Conservation (phyloP, 805 yeast species). For the Yamadazyma insecticola region DNA sequence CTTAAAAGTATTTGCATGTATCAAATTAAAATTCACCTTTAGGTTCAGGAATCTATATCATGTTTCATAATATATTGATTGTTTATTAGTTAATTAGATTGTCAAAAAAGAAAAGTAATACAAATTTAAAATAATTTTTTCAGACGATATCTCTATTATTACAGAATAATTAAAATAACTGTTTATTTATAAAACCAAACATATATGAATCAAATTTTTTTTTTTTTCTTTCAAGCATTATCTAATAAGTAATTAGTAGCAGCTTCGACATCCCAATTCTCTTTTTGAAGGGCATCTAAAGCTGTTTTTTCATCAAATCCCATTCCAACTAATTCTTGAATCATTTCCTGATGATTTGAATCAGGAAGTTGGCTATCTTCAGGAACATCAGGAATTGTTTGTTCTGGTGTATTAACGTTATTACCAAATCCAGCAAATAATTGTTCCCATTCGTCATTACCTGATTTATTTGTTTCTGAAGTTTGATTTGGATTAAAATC, state of each 20-base stretch:
- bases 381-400: slow-evolving; percentile 7
- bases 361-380: neutral
- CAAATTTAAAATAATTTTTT: no score
- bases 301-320: slow-evolving; percentile 74
- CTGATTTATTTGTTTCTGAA: slow-evolving; percentile 18
- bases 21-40: no score
- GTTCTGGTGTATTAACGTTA: slow-evolving; percentile 12
- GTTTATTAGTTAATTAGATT: no score
- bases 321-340: slow-evolving; percentile 83
- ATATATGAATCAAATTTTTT: no score
- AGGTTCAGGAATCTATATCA: no score
- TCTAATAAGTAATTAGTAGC: slow-evolving; percentile 88
- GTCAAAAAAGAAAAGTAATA: no score
- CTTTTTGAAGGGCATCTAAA: slow-evolving; percentile 58
- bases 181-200: no score
- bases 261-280: slow-evolving; percentile 71
- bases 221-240: slow-evolving; percentile 39
- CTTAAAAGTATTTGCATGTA: no score
- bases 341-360: slow-evolving; percentile 43
- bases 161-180: neutral
- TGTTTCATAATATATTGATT: no score
- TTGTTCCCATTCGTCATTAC: slow-evolving; percentile 88
- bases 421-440: slow-evolving; percentile 86
- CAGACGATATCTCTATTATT: neutral
- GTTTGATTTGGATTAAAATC: slow-evolving; percentile 29